Percentiles rank a stretch among this genome's conserved stretches.
Evolutionary conservation across 2,329 filamentous ascomycete genomes (phyloP).

Genomic region (Endothia cerciana): DNA sequence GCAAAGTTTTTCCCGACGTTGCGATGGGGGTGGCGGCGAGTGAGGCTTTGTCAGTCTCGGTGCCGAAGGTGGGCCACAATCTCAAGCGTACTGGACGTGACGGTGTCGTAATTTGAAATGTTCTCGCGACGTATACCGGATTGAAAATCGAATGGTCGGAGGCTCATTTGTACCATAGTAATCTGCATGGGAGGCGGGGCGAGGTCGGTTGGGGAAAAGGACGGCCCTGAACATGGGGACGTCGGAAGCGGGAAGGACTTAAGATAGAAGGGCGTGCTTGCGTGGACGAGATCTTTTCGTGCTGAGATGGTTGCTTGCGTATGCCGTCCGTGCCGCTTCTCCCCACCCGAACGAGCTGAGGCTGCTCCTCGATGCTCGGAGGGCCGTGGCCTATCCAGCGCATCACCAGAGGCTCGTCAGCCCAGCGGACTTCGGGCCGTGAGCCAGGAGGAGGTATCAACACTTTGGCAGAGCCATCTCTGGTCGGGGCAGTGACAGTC

Average conservation of each 20-base stretch:
- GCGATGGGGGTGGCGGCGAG: slow-evolving; percentile 8
- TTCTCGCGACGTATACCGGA: not conserved
- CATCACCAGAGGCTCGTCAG: too few species aligned
- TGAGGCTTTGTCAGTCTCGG: slow-evolving; percentile 21
- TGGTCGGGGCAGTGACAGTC: not conserved
- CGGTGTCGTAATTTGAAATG: not conserved
- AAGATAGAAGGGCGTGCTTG: slow-evolving; percentile 14
- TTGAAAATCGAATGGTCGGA: not conserved
- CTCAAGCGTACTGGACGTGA: not conserved
- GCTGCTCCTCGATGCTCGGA: slow-evolving; percentile 18
- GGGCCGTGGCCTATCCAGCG: slow-evolving; percentile 2
- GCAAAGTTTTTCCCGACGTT: slow-evolving; percentile 1
- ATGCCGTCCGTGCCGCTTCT: slow-evolving; percentile 26
- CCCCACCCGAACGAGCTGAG: slow-evolving; percentile 16
- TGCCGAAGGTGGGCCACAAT: slow-evolving; percentile 18
- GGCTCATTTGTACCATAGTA: not conserved
- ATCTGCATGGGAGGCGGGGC: not conserved
- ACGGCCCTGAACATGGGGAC: not conserved
- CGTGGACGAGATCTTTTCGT: slow-evolving; percentile 3
- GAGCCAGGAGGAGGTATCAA: not conserved
- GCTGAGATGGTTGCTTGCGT: slow-evolving; percentile 21
- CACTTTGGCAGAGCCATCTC: not conserved
- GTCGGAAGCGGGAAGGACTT: slow-evolving; percentile 4
- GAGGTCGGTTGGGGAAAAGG: too few species aligned
- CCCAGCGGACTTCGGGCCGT: not conserved